Percentiles rank a stretch among this genome's conserved stretches.
These are phyloP conservation scores for Collybiopsis luxurians DNA, from an alignment of 768 basidiomycete genomes.

Conservation along the genomic window DNA sequence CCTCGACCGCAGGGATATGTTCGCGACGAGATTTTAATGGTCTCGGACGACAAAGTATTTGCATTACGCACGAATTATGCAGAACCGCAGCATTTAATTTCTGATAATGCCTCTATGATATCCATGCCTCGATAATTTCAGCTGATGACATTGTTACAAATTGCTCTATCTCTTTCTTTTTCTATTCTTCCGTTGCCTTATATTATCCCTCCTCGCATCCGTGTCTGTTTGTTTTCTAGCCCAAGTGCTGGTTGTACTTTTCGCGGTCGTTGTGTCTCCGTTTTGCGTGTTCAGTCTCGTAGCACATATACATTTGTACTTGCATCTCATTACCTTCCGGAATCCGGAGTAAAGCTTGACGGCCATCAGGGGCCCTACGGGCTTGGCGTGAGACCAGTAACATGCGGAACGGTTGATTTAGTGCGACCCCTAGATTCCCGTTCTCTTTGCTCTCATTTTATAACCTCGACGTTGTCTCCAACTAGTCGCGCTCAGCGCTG, in stretches of 20 bases:
- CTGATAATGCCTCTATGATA: constrained; percentile 43
- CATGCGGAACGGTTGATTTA: not conserved
- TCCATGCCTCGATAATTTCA: constrained; percentile 33
- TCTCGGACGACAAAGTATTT: constrained; percentile 85
- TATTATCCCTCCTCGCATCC: constrained; percentile 11
- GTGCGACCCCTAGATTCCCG: constrained; percentile 16
- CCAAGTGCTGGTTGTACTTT: constrained; percentile 23
- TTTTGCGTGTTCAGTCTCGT: constrained; percentile 9
- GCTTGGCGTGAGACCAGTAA: not conserved
- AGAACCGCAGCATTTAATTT: constrained; percentile 34
- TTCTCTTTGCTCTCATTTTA: constrained; percentile 7
- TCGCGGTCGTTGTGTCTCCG: constrained; percentile 13
- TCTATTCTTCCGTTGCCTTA: not conserved
- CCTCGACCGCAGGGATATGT: constrained; percentile 46
- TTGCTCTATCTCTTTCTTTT: constrained; percentile 9
- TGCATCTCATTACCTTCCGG: too few relatives aligned
- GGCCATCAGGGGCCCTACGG: too few relatives aligned
- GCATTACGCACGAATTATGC: constrained; percentile 52
- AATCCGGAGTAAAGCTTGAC: too few relatives aligned
- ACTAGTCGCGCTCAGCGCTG: constrained; percentile 11
- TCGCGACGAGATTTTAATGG: constrained; percentile 85
- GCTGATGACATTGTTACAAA: constrained; percentile 10
- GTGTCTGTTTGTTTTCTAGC: constrained; percentile 9
- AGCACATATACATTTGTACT: constrained; percentile 30
- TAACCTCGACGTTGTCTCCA: constrained; percentile 1